These are phyloP conservation scores for Lentinula raphanica DNA, from an alignment of 768 basidiomycete genomes.

Conservation along the genomic window DNA sequence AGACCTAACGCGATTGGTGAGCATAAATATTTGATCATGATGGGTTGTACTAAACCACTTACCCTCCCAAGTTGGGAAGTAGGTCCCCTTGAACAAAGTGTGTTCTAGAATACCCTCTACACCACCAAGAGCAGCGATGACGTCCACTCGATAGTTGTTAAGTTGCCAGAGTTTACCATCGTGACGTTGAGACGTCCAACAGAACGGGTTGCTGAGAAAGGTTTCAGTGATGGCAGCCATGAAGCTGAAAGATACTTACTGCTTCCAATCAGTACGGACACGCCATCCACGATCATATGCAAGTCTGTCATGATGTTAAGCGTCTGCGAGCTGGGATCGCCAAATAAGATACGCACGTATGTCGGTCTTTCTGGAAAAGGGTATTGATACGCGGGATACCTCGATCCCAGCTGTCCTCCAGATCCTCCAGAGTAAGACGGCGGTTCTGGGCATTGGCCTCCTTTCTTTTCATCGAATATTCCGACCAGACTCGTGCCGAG, in stretches of 20 bases:
- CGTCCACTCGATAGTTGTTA: constrained; percentile 98
- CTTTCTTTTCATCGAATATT: constrained; percentile 99
- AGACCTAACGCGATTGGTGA: constrained; percentile 42
- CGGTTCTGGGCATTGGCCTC: constrained; percentile 99
- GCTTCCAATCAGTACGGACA: constrained; percentile 96
- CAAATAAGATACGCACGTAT: constrained; percentile 52
- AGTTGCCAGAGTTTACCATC: constrained; percentile 96
- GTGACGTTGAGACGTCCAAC: constrained; percentile 98
- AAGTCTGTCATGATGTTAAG: constrained; percentile 40
- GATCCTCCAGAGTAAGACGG: constrained; percentile 92
- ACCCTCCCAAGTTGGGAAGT: constrained; percentile 98
- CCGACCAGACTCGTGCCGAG: constrained; percentile 97
- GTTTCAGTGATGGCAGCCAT: constrained; percentile 5
- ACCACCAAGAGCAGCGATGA: constrained; percentile 93
- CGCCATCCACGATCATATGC: constrained; percentile 99
- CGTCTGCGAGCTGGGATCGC: not conserved
- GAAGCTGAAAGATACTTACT: constrained; percentile 45
- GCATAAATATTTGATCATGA: not conserved
- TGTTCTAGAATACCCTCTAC: constrained; percentile 96
- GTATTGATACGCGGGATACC: constrained; percentile 99
- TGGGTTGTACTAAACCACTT: constrained; percentile 13
- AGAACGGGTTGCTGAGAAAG: constrained; percentile 81
- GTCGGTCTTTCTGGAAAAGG: constrained; percentile 96
- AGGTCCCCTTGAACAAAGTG: constrained; percentile 95
- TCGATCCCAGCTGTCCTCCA: constrained; percentile 98